Evolutionary conservation across 2,329 filamentous ascomycete genomes (phyloP), one percentile per base, ranked within the genome.

Genomic region (Epichloe sp.): DNA sequence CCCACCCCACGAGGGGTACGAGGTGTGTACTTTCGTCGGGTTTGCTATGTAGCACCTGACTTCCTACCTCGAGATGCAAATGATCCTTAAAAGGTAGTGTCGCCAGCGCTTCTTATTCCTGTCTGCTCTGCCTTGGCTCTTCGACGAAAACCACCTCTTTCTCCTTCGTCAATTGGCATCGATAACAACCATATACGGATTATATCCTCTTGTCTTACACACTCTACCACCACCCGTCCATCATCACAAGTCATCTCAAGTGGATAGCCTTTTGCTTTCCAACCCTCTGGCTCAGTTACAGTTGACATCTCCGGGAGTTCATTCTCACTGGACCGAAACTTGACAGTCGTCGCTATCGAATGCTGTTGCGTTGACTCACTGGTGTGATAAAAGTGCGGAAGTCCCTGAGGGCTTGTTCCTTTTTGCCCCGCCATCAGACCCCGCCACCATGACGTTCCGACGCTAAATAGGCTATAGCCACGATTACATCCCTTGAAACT

Each of bases 31-130:
- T 51, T 45, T 45, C 23, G 31, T 38, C 44, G 21, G 21, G 36
- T 47, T 41, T 49, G 48, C 46, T 50, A 7, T 26, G 23, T 26
- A 44, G 46, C 44, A 52, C 48, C 19, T 50, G 40, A 26, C 42
- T 23, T 35, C 15, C n/a, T 19, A 31, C 35, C 17, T 17, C 14
- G 14, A 43, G 43, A 41, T 50, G 47, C 31, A 47, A 47, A 47
- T 42, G 10, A 43, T 55, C 54, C 55, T 56, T 55, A 56, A 56
- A 49, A 40, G 53, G 48, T 14, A 51, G 47, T 41, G 42, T 40
- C 46, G 52, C 53, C 54, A 19, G 37, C 37, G 43, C 31, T 31
- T 38, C 26, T 40, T 35, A 4, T 21, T 41, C 36, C 42, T 19
- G 36, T 42, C 19, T 36, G 35, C n/a, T 21, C 36, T 26, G 48